Conservation (phyloP, 2,329 filamentous ascomycete species). For the Phaeoacremonium minimum region DNA sequence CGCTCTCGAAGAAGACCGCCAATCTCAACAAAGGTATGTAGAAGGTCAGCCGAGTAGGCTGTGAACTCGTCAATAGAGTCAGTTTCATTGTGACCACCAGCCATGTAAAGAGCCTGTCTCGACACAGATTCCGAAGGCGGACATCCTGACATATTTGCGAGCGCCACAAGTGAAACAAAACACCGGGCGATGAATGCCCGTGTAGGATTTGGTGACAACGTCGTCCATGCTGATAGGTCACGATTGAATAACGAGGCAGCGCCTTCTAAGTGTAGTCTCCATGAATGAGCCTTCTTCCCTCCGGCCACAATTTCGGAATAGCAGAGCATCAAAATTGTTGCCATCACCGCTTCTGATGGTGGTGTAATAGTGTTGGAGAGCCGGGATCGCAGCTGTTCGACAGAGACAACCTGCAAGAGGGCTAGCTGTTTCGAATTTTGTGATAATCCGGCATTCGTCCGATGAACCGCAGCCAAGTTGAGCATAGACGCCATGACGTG, state of each 20-base stretch:
- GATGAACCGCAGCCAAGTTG: not conserved
- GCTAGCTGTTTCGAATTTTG: not conserved
- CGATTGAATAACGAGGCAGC: not conserved
- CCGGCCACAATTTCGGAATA: not conserved
- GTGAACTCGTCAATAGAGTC: not conserved
- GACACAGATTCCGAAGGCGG: not conserved
- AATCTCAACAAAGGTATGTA: not conserved
- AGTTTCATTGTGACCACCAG: not conserved
- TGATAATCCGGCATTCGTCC: not conserved
- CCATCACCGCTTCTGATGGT: not conserved
- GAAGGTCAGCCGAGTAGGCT: not conserved
- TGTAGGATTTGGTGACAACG: not conserved
- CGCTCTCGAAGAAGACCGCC: not conserved
- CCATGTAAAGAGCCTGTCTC: not conserved
- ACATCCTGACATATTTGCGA: not conserved
- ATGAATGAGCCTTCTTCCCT: not conserved
- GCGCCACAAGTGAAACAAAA: not conserved
- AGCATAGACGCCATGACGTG: not conserved
- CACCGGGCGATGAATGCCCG: not conserved
- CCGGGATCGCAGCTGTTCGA: not conserved
- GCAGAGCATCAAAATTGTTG: not conserved
- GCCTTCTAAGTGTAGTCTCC: not conserved
- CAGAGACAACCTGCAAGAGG: not conserved
- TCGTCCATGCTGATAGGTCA: not conserved
- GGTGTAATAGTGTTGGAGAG: not conserved